Evolutionary conservation across 306 rosid genomes (phyloP), one percentile per base, ranked within the genome.

Genomic region (Acacia crassicarpa): DNA sequence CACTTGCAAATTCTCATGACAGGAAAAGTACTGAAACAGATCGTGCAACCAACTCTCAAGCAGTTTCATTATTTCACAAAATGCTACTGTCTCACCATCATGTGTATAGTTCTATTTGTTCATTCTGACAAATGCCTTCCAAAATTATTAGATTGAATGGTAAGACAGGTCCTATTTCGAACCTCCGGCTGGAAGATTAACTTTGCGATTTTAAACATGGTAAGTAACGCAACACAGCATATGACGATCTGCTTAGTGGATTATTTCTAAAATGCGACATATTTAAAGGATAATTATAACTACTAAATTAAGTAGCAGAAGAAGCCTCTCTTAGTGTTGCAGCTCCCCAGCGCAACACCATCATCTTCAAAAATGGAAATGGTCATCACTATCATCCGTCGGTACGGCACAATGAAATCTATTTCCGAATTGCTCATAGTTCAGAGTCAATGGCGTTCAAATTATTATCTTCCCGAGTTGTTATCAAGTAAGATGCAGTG

Each of bases 391-490:
- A 13, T 67, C 71, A 16, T 17, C 14, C 48, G 72, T 67, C 48
- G 19, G 46, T 38, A 38, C 48, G 27, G 72, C 30, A 17, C 25
- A 20, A 17, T 38, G 48, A 67, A 67, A 20, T 20, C 51, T n/a
- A 68, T 20, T 73, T 51, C 43, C 48, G 4, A 71, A 75, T 82
- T 48, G 74, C 70, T 30, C 56, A 76, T 66, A 75, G 54, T 79
- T 83, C 9, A 71, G 59, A 51, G 27, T 13, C 33, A 56, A 30
- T 78, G 70, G 63, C 67, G 63, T 46, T 35, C 35, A 3, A 72
- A 22, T 76, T 58, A 84, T 83, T 84, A 38, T 65, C 75, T 70
- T 54, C 63, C 51, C 63, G 48, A 78, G 43, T 43, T 81, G 79
- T 74, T 63, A 45, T 78, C 67, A 77, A 61, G 54, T 56, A 75